Base-by-base conservation (phyloP, 2,329 filamentous ascomycete species). In the Fonsecaea pugnacius region DNA sequence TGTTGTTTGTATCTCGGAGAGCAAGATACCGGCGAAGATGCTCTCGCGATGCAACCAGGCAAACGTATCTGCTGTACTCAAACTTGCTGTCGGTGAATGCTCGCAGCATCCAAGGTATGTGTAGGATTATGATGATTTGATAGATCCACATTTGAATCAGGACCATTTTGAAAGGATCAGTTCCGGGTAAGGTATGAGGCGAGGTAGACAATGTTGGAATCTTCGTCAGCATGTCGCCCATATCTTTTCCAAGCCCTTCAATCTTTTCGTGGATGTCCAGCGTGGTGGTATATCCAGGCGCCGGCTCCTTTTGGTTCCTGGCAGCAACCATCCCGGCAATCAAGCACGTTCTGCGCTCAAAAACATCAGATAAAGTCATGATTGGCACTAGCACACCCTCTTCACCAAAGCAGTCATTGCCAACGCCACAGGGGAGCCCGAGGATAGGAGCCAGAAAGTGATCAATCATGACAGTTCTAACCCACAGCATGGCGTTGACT, bases 91-190 rank as follows among this genome's bases (percentile, higher is more conserved):
- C 73, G 3, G 63, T 60, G 2, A 73, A 71, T 7, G 73, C 63
- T 36, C 76, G 78, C 14, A 85, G 76, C 73, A 86, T 82, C 64
- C 83, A 85, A 0, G 84, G 84, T 1, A 86, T 76, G 62, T 87
- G 84, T 0, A 86, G 76, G 6, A 83, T 76, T 43, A 84, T 78
- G 5, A 84, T 73, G 2, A 85, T 76, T 35, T 81, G 79, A 69
- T 81, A 80, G 65, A 85, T 82, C 4, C 80, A 77, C 54, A 85
- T 77, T 64, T 86, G 84, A 7, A 80, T 71, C 70, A 83, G 79
- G 7, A 81, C 69, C 46, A 53, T 16, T 16, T 60, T 51, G 35
- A 32, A 52, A 12, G 32, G 16, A 38, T 30, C 24, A 7, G 18
- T 21, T 6, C 24, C n/a, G 4, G 8, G 48, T 2, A n/a, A 8